phyloP scores from a whole-genome alignment of 2,329 filamentous ascomycete species.

The Fusarium sarcochroum region DNA sequence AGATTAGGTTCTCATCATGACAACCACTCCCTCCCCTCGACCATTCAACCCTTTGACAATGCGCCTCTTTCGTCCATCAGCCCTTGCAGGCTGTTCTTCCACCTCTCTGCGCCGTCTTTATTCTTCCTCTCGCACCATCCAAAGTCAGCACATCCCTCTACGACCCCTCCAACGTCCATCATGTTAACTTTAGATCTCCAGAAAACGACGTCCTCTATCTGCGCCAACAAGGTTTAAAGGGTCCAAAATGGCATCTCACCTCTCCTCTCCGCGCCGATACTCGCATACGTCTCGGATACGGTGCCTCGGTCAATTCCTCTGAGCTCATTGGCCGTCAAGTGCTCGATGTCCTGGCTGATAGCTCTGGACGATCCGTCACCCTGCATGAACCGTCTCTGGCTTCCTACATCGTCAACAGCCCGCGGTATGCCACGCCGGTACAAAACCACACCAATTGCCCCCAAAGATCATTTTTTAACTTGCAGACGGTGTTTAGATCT shows the following conservation, averaged over 20 bases:
- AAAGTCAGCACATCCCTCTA: conserved; percentile 40
- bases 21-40: conserved; percentile 9
- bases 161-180: conserved; percentile 4
- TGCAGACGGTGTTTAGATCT: conserved; percentile 56
- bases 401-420: conserved; percentile 78
- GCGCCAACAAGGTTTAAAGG: conserved; percentile 55
- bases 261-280: conserved; percentile 52
- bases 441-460: not conserved
- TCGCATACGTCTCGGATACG: conserved; percentile 58
- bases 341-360: conserved; percentile 71
- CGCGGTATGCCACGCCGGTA: conserved; percentile 79
- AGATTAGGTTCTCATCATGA: conserved; percentile 34
- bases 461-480: not conserved
- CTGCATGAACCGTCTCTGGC: conserved; percentile 77
- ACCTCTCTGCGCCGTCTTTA: conserved; percentile 30
- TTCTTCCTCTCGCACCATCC: conserved; percentile 48
- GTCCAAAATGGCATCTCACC: conserved; percentile 57
- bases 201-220: conserved; percentile 60
- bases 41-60: conserved; percentile 23
- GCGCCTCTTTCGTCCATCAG: conserved; percentile 25
- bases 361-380: conserved; percentile 64
- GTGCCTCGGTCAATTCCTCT: conserved; percentile 62
- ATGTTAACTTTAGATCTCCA: conserved; percentile 39
- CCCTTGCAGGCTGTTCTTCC: conserved; percentile 1
- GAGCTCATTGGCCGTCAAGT: conserved; percentile 75